A percentile compares a stretch with the other conserved stretches of the same genome.
Conservation (phyloP, 257 asterid genomes). For the Parsonsia alboflavescens region DNA sequence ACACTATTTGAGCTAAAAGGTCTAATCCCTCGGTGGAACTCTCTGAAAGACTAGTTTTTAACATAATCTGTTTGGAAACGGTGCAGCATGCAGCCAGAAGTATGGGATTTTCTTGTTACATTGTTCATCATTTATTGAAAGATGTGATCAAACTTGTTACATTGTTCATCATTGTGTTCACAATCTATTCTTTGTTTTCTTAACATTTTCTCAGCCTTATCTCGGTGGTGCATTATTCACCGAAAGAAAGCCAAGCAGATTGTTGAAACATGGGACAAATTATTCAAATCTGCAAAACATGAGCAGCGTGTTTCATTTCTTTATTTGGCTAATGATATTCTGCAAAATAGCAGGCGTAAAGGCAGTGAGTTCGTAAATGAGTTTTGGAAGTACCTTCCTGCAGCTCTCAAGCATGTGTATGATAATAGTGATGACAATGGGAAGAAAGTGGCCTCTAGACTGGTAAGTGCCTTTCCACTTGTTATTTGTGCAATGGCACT, state of each 20-base stretch:
- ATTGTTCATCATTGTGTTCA: too few relatives aligned
- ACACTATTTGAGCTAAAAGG: too few relatives aligned
- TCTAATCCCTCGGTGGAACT: too few relatives aligned
- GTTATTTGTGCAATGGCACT: neutral
- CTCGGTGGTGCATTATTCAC: slow-evolving; percentile 80
- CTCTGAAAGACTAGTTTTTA: too few relatives aligned
- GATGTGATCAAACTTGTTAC: too few relatives aligned
- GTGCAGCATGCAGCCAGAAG: too few relatives aligned
- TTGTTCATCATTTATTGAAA: too few relatives aligned
- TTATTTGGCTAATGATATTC: slow-evolving; percentile 83
- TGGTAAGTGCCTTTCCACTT: slow-evolving; percentile 43
- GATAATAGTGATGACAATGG: slow-evolving; percentile 57
- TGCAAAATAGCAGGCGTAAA: slow-evolving; percentile 95
- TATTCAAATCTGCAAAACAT: slow-evolving; percentile 62
- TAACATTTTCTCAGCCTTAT: slow-evolving; percentile 66
- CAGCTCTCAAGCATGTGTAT: slow-evolving; percentile 56
- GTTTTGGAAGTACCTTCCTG: slow-evolving; percentile 93
- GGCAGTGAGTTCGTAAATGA: slow-evolving; percentile 96
- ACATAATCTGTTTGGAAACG: too few relatives aligned
- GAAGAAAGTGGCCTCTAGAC: slow-evolving; percentile 79
- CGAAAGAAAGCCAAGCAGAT: slow-evolving; percentile 87
- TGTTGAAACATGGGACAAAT: slow-evolving; percentile 85
- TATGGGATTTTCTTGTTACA: too few relatives aligned
- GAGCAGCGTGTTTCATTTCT: slow-evolving; percentile 80
- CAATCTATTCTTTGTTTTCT: slow-evolving; percentile 25